These are phyloP conservation scores for Protostelium mycophagum DNA, from an alignment of 78 protist species.

Conservation along the genomic window DNA sequence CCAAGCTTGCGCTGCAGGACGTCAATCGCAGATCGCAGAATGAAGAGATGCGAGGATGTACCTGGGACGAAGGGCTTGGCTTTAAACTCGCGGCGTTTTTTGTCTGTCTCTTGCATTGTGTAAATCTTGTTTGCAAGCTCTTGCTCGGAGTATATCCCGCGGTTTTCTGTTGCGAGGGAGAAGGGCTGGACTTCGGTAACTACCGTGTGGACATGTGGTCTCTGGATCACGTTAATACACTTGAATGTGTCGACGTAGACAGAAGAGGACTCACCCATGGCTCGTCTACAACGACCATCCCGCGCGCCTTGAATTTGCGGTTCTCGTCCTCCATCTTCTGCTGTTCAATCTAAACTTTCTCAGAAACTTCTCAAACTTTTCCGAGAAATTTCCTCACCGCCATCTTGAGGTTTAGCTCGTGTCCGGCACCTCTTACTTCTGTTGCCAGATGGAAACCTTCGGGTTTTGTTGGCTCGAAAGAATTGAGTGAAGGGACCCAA, in stretches of 20 bases:
- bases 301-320: neutral
- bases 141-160: neutral
- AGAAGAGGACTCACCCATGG: neutral
- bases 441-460: neutral
- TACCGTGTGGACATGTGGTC: neutral
- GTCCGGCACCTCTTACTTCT: neutral
- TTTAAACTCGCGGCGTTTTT: neutral
- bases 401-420: neutral
- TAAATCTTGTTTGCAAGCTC: neutral
- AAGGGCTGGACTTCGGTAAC: neutral
- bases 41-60: neutral
- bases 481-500: neutral
- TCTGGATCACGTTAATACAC: neutral
- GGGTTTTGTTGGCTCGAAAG: neutral
- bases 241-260: neutral
- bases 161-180: neutral
- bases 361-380: neutral
- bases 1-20: neutral
- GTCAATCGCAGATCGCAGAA: neutral
- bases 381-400: neutral
- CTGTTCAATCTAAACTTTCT: neutral
- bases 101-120: neutral
- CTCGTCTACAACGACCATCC: neutral
- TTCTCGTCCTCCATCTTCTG: neutral
- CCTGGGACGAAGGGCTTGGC: neutral